These are phyloP conservation scores for Lactarius indigo DNA, from an alignment of 768 basidiomycete genomes.

Conservation along the genomic window DNA sequence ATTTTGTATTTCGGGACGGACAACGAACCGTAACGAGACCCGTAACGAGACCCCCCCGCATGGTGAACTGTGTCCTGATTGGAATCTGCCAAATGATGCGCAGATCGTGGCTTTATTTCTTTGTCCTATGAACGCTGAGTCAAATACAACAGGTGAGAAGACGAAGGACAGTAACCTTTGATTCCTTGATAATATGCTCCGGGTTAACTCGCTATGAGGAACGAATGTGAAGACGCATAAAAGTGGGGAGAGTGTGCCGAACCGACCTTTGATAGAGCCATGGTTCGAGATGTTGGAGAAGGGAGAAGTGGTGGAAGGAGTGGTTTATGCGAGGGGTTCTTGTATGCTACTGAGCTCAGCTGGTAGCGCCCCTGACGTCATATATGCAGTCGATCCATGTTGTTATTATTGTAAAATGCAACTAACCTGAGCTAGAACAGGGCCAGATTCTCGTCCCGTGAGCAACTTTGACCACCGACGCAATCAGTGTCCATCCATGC, in stretches of 20 bases:
- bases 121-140: constrained; percentile 41
- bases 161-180: background rate
- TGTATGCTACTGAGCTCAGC: background rate
- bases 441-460: background rate
- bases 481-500: background rate
- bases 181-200: constrained; percentile 20
- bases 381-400: background rate
- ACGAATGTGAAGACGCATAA: background rate
- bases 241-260: background rate
- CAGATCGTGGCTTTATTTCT: constrained; percentile 29
- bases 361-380: constrained; percentile 16
- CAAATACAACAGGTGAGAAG: background rate
- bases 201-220: constrained; percentile 21
- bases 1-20: constrained; percentile 68
- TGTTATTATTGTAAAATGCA: background rate
- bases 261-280: constrained; percentile 26
- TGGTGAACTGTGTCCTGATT: constrained; percentile 36
- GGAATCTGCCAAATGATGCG: constrained; percentile 35
- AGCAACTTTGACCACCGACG: background rate
- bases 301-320: background rate
- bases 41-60: constrained; percentile 39
- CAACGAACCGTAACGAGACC: constrained; percentile 61
- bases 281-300: background rate
- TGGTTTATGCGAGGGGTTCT: constrained; percentile 8
- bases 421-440: background rate